Conservation (phyloP, 2,329 filamentous ascomycete species). For the Nemania diffusa region DNA sequence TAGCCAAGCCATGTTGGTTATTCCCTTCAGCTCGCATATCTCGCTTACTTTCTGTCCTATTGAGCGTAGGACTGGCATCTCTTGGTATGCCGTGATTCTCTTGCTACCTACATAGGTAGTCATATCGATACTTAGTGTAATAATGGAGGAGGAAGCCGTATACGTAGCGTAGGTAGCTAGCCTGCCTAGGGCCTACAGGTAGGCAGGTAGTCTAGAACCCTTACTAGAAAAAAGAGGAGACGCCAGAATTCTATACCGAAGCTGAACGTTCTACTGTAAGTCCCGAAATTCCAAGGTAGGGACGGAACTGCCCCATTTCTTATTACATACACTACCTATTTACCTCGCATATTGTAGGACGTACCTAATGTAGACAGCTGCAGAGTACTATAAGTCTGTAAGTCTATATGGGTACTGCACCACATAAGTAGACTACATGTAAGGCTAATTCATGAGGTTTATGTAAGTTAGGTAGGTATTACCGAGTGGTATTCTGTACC, state of each 20-base stretch:
- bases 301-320: conserved; percentile 8
- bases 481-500: no score
- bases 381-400: background rate
- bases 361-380: no score
- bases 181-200: background rate
- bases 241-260: background rate
- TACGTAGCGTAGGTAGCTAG: background rate
- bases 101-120: no score
- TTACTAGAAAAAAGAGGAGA: conserved; percentile 11
- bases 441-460: background rate
- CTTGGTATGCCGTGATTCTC: background rate
- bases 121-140: background rate
- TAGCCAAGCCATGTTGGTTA: conserved; percentile 2
- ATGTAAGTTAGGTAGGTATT: background rate
- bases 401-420: no score
- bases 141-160: background rate
- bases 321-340: background rate
- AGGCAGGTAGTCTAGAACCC: background rate
- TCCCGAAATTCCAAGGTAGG: conserved; percentile 13
- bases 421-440: background rate
- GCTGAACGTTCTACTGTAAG: conserved; percentile 4
- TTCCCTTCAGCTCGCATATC: conserved; percentile 29
- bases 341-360: no score
- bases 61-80: background rate
- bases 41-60: conserved; percentile 22